These are phyloP conservation scores for Kluyveromyces marxianus DNA, from an alignment of 1,139 yeast genomes.

Conservation along the genomic window DNA sequence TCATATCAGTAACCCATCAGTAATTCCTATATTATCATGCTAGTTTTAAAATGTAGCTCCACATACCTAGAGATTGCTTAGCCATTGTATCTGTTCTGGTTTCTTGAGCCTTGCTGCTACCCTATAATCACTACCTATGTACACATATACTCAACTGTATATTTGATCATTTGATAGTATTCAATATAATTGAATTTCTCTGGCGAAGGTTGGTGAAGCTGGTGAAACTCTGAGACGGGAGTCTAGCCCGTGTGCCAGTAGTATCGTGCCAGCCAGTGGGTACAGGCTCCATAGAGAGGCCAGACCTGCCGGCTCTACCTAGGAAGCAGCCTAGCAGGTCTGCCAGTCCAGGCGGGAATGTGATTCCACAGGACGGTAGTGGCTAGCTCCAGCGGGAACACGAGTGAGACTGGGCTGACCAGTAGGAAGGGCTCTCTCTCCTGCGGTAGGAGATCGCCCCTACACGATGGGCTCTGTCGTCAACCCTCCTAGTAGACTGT, in stretches of 20 bases:
- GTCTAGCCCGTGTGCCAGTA: not conserved
- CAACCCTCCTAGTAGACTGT: no score
- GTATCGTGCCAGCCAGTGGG: conserved; percentile 1
- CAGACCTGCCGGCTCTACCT: not conserved
- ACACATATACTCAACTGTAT: not conserved
- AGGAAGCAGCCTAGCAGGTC: not conserved
- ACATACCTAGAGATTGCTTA: conserved; percentile 42
- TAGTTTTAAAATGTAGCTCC: not conserved
- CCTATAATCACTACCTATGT: conserved; percentile 11
- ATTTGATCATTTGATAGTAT: not conserved
- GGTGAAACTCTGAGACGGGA: not conserved
- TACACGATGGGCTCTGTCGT: no score
- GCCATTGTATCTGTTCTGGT: conserved; percentile 31
- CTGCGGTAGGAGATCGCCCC: no score
- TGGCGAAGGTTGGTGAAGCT: not conserved
- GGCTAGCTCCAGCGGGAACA: not conserved
- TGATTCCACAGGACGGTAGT: no score
- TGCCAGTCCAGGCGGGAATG: no score
- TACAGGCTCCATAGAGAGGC: not conserved
- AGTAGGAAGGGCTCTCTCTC: no score
- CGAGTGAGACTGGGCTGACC: not conserved
- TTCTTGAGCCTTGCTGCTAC: conserved; percentile 6
- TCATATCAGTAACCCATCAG: no score
- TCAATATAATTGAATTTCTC: not conserved
- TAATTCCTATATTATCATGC: not conserved